Percentiles rank a stretch among this genome's conserved stretches.
Conservation (phyloP, 2,329 filamentous ascomycete genomes). For the Nakataea oryzae region DNA sequence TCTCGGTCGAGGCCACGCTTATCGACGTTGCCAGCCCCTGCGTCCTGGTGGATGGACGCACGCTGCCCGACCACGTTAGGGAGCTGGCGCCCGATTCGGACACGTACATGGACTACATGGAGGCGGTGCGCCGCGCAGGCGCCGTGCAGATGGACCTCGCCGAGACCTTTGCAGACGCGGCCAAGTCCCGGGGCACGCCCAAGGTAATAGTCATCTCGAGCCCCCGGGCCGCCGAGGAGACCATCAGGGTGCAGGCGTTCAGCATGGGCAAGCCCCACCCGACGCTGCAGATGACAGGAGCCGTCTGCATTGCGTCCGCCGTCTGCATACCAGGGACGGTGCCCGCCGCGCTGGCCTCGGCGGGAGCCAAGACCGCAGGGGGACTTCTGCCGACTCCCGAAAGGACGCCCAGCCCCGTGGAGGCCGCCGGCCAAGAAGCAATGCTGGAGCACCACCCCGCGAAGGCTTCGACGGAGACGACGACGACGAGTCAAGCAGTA, state of each 20-base stretch:
- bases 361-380: not conserved
- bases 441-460: not conserved
- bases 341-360: not conserved
- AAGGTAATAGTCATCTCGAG: constrained; percentile 45
- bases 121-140: constrained; percentile 41
- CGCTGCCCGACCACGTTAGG: constrained; percentile 33
- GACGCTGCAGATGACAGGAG: constrained; percentile 41
- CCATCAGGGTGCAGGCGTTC: constrained; percentile 31
- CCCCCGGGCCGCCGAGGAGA: not conserved
- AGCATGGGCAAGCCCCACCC: constrained; percentile 40
- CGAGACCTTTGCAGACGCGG: constrained; percentile 21
- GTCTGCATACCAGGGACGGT: constrained; percentile 30
- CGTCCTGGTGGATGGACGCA: constrained; percentile 39
- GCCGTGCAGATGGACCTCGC: constrained; percentile 48
- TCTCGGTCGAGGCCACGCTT: constrained; percentile 21
- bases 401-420: not conserved
- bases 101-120: constrained; percentile 22
- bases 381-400: not conserved
- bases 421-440: too few species aligned
- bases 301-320: constrained; percentile 34
- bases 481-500: not conserved
- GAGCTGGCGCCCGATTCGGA: constrained; percentile 19
- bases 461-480: not conserved
- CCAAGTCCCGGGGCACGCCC: constrained; percentile 26
- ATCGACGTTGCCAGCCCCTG: constrained; percentile 27